These are phyloP conservation scores for Styphnolobium japonicum DNA, from an alignment of 306 rosid species.

Conservation along the genomic window DNA sequence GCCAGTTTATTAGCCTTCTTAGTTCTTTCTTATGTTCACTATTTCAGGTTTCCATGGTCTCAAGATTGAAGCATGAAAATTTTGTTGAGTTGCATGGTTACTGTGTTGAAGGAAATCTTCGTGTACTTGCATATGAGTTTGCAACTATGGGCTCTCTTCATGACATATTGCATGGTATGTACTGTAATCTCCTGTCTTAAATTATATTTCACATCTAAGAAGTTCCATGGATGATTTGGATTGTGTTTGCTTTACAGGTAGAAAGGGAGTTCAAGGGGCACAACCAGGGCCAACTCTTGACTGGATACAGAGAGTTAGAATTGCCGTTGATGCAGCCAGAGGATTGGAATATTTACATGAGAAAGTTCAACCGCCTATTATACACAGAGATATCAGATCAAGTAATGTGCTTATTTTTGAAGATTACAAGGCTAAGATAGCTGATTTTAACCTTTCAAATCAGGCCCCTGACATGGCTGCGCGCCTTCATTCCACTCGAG, in stretches of 20 bases:
- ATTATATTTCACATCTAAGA: neutral
- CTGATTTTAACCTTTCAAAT: constrained; percentile 76
- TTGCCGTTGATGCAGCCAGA: constrained; percentile 70
- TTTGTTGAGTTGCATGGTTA: constrained; percentile 95
- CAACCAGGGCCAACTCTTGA: constrained; percentile 76
- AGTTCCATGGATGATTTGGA: neutral
- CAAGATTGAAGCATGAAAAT: constrained; percentile 90
- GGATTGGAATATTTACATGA: constrained; percentile 74
- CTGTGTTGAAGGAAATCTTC: constrained; percentile 93
- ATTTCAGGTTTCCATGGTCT: constrained; percentile 84
- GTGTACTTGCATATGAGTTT: constrained; percentile 91
- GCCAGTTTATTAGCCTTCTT: constrained; percentile 18
- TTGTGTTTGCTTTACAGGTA: constrained; percentile 39
- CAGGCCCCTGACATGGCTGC: constrained; percentile 88
- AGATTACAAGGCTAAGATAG: constrained; percentile 67
- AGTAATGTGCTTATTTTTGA: constrained; percentile 78
- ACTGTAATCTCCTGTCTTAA: neutral
- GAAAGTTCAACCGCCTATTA: constrained; percentile 66
- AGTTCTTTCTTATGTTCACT: constrained; percentile 21
- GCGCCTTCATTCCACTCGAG: constrained; percentile 77
- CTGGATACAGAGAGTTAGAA: constrained; percentile 74
- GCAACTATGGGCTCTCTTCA: constrained; percentile 99
- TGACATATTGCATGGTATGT: constrained; percentile 89
- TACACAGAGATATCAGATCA: constrained; percentile 75
- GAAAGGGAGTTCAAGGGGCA: constrained; percentile 83